A percentile compares a stretch with the other conserved stretches of the same genome.
Conservation (phyloP, 2,329 filamentous ascomycete species). For the Curvularia spicifera region DNA sequence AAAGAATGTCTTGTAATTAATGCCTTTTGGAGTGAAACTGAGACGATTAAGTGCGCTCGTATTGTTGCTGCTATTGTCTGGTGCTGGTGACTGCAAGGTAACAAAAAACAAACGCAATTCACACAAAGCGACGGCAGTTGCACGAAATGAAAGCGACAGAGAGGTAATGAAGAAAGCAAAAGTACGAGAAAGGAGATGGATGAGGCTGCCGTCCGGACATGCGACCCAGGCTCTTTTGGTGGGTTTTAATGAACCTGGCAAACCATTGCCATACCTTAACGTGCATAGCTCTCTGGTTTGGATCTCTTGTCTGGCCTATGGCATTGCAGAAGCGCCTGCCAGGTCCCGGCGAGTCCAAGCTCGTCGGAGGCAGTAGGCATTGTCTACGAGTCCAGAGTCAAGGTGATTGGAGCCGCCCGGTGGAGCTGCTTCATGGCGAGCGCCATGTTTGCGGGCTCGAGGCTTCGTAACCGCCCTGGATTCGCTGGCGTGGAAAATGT, state of each 20-base stretch:
- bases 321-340: slow-evolving; percentile 38
- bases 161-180: slow-evolving; percentile 20
- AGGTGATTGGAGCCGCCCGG: slow-evolving; percentile 44
- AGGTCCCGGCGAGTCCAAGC: slow-evolving; percentile 34
- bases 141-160: slow-evolving; percentile 13
- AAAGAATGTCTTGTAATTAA: slow-evolving; percentile 28
- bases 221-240: slow-evolving; percentile 36
- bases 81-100: slow-evolving; percentile 25
- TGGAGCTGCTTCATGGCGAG: slow-evolving; percentile 38
- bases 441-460: slow-evolving; percentile 41
- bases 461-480: slow-evolving; percentile 47
- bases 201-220: slow-evolving; percentile 33
- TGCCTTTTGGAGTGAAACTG: slow-evolving; percentile 42
- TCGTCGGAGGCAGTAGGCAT: slow-evolving; percentile 34
- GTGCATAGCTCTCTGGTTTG: slow-evolving; percentile 34
- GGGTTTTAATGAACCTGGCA: slow-evolving; percentile 20
- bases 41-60: slow-evolving; percentile 35
- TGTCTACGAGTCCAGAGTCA: slow-evolving; percentile 25
- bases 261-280: slow-evolving; percentile 34
- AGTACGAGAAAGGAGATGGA: slow-evolving; percentile 23
- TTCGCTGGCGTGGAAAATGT: slow-evolving; percentile 46
- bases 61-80: slow-evolving; percentile 28
- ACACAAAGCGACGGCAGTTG: slow-evolving; percentile 17
- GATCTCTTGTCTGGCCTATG: slow-evolving; percentile 21
- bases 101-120: slow-evolving; percentile 15